Evolutionary conservation across 1,284 basidiomycete genomes (phyloP), one percentile per base, ranked within the genome.

Genomic region (Pholiota adiposa): DNA sequence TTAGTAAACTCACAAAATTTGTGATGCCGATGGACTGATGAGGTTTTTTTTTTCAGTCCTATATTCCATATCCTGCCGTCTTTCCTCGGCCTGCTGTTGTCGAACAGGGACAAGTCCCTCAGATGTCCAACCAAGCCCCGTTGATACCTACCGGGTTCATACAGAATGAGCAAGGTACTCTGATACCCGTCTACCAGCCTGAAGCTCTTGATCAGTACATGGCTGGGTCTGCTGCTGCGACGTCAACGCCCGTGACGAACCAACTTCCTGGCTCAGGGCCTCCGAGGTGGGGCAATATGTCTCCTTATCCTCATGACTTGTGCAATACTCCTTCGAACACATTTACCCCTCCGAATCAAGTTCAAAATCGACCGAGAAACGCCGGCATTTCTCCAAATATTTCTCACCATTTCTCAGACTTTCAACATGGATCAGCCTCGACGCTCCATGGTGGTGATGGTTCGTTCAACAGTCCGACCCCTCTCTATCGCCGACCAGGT

Each of bases 121-220:
- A 67, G 5, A 53, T 72, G 41, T 62, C 72, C 31, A 64, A 61
- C 33, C 85, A 86, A 69, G 82, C 87, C 12, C 87, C 89, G 29
- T 73, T 90, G 14, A 75, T 81, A 40, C 84, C 89, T 1, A 83
- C 86, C 0, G 87, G 88, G 2, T 92, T 91, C 67, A 83, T 89
- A 56, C 88, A 90, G 62, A 84, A 86, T 51, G 87, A 89, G 56
- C 85, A 88, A 56, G 88, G 89, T 3, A 82, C 83, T 21, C 77
- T 91, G 18, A 83, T 90, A 54, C 83, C 90, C 16, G 81, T 90
- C 27, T 92, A 92, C 70, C 84, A 84, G 27, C 86, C 85, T 4
- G 88, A 92, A 51, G 87, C 84, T 1, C 76, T 90, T 25, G 82
- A 77, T 57, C 74, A 74, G 31, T 80, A 79, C 61, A 75, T 79